A percentile compares a stretch with the other conserved stretches of the same genome.
These are phyloP conservation scores for Hammondia hammondi DNA, from an alignment of 169 alveolate species.

Conservation along the genomic window DNA sequence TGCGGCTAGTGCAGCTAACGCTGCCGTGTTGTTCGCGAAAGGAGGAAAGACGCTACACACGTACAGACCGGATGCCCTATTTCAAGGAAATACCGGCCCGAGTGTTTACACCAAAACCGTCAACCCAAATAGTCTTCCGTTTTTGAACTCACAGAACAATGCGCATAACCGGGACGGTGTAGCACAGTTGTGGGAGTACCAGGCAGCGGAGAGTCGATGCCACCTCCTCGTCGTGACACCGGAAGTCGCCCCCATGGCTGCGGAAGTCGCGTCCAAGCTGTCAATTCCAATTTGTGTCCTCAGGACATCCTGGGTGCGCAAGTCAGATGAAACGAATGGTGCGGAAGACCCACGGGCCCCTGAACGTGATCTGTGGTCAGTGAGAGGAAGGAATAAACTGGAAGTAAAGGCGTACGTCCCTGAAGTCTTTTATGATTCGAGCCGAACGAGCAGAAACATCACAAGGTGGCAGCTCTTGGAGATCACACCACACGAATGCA, in stretches of 20 bases:
- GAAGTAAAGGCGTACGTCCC: conserved; percentile 9
- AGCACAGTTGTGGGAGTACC: conserved; percentile 32
- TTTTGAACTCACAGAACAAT: neutral
- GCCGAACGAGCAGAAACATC: neutral
- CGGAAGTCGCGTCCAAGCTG: conserved; percentile 16
- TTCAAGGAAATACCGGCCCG: neutral
- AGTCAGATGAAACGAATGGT: neutral
- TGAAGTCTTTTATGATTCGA: conserved; percentile 6
- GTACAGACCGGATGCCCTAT: conserved; percentile 8
- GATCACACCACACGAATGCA: neutral
- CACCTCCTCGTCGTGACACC: conserved; percentile 16
- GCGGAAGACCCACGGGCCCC: neutral
- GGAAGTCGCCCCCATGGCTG: conserved; percentile 2
- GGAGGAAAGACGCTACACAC: neutral
- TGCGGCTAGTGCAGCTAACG: conserved; percentile 17
- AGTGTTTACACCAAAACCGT: neutral
- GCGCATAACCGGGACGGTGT: neutral
- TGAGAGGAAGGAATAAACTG: neutral
- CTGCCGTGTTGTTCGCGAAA: neutral
- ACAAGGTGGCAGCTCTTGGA: conserved; percentile 13
- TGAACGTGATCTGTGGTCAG: neutral
- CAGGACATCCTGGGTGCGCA: neutral
- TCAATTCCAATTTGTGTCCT: conserved; percentile 5
- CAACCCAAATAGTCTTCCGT: neutral
- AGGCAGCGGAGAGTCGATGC: conserved; percentile 8